A percentile compares a stretch with the other conserved stretches of the same genome.
Evolutionary conservation across 495 filamentous ascomycete genomes (phyloP).

Genomic region (Tuber aestivum): DNA sequence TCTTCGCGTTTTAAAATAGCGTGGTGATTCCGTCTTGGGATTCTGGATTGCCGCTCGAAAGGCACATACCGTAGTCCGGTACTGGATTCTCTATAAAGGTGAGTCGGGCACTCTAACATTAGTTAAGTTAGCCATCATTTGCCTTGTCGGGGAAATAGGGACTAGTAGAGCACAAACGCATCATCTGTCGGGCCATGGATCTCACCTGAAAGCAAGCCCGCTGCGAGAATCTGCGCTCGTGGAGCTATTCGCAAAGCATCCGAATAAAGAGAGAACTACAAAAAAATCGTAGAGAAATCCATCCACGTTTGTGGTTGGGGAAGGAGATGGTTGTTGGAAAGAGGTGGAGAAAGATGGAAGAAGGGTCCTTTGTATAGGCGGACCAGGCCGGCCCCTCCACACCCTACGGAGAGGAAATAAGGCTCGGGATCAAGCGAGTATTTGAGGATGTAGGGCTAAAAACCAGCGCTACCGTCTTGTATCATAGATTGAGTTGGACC

Average conservation of each 20-base stretch:
- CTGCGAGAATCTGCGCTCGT: not conserved
- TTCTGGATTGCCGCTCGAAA: not conserved
- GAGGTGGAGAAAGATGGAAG: not conserved
- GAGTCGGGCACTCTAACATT: not conserved
- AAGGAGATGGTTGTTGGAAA: not conserved
- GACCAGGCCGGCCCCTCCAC: not conserved
- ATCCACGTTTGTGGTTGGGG: not conserved
- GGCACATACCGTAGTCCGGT: not conserved
- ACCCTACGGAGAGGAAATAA: not conserved
- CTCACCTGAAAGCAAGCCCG: not conserved
- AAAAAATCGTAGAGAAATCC: not conserved
- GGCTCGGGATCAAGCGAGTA: not conserved
- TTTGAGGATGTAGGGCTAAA: not conserved
- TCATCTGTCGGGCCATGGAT: not conserved
- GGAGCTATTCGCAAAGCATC: not conserved
- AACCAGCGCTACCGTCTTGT: not conserved
- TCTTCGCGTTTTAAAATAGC: no score
- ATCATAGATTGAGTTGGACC: not conserved
- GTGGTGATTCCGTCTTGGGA: no score
- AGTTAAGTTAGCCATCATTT: not conserved
- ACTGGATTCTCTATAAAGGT: not conserved
- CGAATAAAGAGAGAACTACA: not conserved
- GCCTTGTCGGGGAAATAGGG: not conserved
- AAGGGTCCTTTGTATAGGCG: not conserved
- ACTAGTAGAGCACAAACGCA: not conserved